These are phyloP conservation scores for Colletotrichum sp. DNA, from an alignment of 2,329 filamentous ascomycete genomes.

Conservation along the genomic window DNA sequence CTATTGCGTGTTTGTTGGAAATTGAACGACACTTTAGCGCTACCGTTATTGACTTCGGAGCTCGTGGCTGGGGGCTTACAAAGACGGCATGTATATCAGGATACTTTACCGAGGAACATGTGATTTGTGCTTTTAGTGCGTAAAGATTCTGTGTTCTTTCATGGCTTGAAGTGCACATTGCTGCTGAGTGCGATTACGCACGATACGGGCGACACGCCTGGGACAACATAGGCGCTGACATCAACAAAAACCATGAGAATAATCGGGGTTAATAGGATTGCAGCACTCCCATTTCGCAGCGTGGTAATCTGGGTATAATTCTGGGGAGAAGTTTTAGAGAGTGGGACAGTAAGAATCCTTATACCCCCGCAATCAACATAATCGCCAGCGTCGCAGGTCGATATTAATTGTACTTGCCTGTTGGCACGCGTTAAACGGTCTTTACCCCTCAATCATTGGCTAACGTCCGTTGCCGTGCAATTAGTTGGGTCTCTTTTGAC, in stretches of 20 bases:
- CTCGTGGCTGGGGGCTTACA: too few species aligned
- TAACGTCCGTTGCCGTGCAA: neutral
- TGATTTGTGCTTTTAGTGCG: neutral
- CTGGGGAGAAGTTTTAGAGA: neutral
- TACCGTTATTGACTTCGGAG: too few species aligned
- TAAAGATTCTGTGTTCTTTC: neutral
- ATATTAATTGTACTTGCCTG: neutral
- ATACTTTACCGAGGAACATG: neutral
- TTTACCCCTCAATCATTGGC: neutral
- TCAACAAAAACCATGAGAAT: neutral
- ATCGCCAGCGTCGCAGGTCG: neutral
- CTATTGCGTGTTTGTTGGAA: neutral
- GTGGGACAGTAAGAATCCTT: neutral
- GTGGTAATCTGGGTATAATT: neutral
- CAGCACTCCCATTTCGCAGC: neutral
- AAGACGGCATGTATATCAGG: too few species aligned
- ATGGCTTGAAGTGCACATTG: neutral
- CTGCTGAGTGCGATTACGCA: neutral
- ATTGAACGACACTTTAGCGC: too few species aligned
- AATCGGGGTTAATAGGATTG: neutral
- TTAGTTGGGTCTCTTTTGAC: neutral
- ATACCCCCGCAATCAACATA: neutral
- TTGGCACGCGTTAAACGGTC: neutral
- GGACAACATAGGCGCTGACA: neutral
- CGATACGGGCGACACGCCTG: neutral